phyloP scores from a whole-genome alignment of 2,329 filamentous ascomycete species.

The Ophiognomonia clavigignenti-juglandacearum region DNA sequence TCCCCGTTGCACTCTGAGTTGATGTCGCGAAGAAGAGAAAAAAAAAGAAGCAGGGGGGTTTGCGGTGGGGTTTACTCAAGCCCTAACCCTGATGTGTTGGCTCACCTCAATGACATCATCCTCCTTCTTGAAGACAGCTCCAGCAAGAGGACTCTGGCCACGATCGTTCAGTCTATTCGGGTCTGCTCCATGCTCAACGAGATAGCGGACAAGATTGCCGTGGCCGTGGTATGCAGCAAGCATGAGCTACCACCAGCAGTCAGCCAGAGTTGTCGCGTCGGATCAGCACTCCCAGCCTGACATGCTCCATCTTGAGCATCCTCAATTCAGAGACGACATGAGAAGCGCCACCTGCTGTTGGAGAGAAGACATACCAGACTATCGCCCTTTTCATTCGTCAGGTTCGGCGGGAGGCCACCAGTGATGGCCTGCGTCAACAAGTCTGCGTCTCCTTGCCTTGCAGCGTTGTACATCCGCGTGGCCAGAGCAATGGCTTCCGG shows the following conservation, averaged over 20 bases:
- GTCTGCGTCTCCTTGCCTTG: conserved; percentile 52
- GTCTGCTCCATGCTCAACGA: conserved; percentile 60
- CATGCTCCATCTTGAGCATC: neutral
- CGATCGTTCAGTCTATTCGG: conserved; percentile 64
- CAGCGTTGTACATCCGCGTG: conserved; percentile 61
- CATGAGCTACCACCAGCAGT: conserved; percentile 51
- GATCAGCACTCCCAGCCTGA: too few relatives aligned
- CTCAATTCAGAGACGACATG: neutral
- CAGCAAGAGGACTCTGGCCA: conserved; percentile 65
- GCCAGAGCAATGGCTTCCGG: conserved; percentile 64
- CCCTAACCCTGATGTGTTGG: neutral
- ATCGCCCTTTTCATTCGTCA: conserved; percentile 70
- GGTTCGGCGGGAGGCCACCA: conserved; percentile 62
- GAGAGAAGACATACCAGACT: conserved; percentile 50
- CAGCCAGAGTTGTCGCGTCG: too few relatives aligned
- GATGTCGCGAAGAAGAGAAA: too few relatives aligned
- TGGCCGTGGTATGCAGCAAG: conserved; percentile 68
- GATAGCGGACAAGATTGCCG: conserved; percentile 51
- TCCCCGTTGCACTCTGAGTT: neutral
- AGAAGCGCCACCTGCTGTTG: neutral
- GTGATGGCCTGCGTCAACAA: conserved; percentile 59
- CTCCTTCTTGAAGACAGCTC: conserved; percentile 69
- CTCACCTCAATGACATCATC: conserved; percentile 55
- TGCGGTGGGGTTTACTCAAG: too few relatives aligned
- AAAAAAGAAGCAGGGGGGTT: too few relatives aligned